Base-by-base conservation (phyloP, 176 grass and related monocot genomes). In the Urochloa ruziziensis region DNA sequence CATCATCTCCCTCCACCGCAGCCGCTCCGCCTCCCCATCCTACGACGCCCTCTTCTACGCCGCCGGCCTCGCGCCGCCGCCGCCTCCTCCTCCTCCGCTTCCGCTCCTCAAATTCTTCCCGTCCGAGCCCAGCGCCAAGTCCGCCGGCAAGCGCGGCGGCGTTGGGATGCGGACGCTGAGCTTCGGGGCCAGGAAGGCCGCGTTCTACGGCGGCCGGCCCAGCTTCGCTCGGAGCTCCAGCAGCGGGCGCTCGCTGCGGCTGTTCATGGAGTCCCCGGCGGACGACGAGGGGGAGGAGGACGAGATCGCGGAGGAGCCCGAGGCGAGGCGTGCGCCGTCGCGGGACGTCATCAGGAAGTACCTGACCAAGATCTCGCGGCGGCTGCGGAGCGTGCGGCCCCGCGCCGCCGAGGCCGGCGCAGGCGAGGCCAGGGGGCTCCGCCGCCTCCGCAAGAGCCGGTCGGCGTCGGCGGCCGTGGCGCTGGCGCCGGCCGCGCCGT, bases 361-460 rank as follows among this genome's bases (percentile, higher is more conserved):
- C 82, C 73, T 99, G 0, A 85, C 86, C 65, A 94, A 86, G 79
- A 89, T 99, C 73, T 94, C 92, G 33, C 83, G 87, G 16, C 89
- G 91, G 3, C 39, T 89, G 24, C 73, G 84, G 24, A 27, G 72
- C n/a, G 84, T 71, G 63, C 36, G 73, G 2, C 61, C 33, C 3
- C 76, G 63, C 44, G 77, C 27, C 15, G 54, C 23, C 27, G n/a
- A n/a, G n/a, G 37, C 10, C 43, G 43, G 15, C 18, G 24, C 10
- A 2, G 10, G 19, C 18, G 80, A 81, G 58, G 70, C 58, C 0
- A 79, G 86, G 11, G 86, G 76, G 3, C 44, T 77, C 7, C 80
- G 77, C 1, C 80, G 74, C 13, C 61, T 95, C 3, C 73, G 87
- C 35, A 96, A 95, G 64, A 94, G 91, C 87, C 83, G 85, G 42